Evolutionary conservation across 148 eudicot genomes (phyloP), one percentile per base, ranked within the genome.

Genomic region (Bassia scoparia): DNA sequence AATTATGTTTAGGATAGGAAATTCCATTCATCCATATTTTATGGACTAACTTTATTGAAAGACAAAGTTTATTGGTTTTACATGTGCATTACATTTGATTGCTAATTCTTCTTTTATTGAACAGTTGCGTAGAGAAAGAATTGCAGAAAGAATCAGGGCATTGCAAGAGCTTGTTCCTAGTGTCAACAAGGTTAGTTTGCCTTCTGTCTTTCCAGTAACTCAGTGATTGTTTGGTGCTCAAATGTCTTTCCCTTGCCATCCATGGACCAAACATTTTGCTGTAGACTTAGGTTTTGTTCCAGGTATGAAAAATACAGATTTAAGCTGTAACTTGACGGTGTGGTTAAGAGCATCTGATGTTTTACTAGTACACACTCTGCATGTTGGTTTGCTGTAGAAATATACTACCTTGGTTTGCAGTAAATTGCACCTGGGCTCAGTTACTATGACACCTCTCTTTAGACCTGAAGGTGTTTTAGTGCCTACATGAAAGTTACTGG

Each of bases 101-200:
- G 15, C n/a, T n/a, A n/a, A n/a, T n/a, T n/a, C n/a, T n/a, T 59
- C 69, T 68, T 4, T n/a, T 69, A 59, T 50, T 74, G 14, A 65
- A 62, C 89, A 89, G 94, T 78, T 89, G 67, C 87, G 94, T 27
- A 78, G 94, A 77, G 94, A 89, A 67, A 78, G 94, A 68, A 89
- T 89, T 48, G 94, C 94, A 24, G 94, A 89, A 78, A 85, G 94
- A 79, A 84, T 89, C 61, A 87, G 88, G 79, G 90, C 94, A 50
- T 50, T 89, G 79, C 94, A 89, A 70, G 94, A 89, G 59, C 82
- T 89, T 48, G 94, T 89, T 79, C 94, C 94, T n/a, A 87, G 89
- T 76, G 90, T 84, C 74, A 89, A 87, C 80, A 89, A 89, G 89
- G 94, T 89, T 15, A 35, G 68, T 46, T 43, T 43, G 24, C 37